These are phyloP conservation scores for Monosporascus sp. DNA, from an alignment of 2,329 filamentous ascomycete species.

Conservation along the genomic window DNA sequence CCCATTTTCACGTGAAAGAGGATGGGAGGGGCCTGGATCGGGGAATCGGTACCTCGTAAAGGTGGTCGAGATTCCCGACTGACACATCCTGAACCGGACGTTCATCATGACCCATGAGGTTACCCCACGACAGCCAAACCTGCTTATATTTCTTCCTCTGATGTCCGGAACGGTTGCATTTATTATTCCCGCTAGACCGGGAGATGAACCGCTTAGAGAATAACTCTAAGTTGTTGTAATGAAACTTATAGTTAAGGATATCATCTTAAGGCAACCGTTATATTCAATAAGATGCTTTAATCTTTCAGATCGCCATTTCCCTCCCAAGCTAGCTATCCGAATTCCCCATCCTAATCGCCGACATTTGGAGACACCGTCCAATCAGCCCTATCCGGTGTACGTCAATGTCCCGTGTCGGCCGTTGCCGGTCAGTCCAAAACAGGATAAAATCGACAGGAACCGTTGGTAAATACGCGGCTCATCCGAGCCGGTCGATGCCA, in stretches of 20 bases:
- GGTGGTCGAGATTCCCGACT: background rate
- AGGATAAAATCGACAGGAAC: constrained; percentile 1
- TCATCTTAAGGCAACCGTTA: too few species aligned
- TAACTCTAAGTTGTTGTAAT: too few species aligned
- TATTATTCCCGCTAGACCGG: too few species aligned
- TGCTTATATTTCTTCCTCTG: too few species aligned
- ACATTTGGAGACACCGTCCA: background rate
- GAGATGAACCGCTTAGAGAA: too few species aligned
- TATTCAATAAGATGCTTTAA: too few species aligned
- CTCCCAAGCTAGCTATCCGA: too few species aligned
- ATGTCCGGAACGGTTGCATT: too few species aligned
- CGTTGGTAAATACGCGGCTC: background rate
- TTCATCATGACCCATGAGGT: background rate
- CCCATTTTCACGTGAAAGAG: background rate
- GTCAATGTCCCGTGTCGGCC: background rate
- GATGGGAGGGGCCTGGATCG: background rate
- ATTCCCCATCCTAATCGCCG: too few species aligned
- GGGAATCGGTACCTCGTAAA: background rate
- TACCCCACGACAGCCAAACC: background rate
- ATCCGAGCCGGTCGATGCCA: background rate
- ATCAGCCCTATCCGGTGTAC: background rate
- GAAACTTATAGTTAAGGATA: too few species aligned
- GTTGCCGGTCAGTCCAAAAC: background rate
- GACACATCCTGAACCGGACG: background rate
- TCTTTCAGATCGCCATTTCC: too few species aligned